These are phyloP conservation scores for Ottelia alismoides DNA, from an alignment of 106 monocot species.

Conservation along the genomic window DNA sequence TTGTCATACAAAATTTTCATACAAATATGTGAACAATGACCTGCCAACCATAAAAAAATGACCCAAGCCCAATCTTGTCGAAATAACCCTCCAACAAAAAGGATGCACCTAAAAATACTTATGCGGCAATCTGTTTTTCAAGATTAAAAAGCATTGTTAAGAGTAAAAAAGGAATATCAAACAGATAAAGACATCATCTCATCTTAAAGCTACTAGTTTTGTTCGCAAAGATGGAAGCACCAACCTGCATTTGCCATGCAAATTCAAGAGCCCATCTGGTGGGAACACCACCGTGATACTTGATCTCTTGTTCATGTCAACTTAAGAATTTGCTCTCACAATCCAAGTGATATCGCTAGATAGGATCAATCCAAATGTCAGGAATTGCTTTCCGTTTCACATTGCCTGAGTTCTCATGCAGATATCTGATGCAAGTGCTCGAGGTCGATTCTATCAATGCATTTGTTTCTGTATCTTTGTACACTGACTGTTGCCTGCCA, in stretches of 20 bases:
- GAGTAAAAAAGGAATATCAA: too few relatives aligned
- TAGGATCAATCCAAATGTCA: slow-evolving; percentile 31
- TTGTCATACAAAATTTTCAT: too few relatives aligned
- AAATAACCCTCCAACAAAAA: too few relatives aligned
- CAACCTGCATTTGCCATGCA: slow-evolving; percentile 33
- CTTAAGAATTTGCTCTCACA: neutral
- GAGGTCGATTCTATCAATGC: slow-evolving; percentile 18
- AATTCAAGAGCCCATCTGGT: neutral
- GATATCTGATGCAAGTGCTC: slow-evolving; percentile 56
- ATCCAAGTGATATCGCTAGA: neutral
- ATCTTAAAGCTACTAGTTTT: too few relatives aligned
- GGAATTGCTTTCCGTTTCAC: slow-evolving; percentile 2
- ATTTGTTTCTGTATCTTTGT: neutral
- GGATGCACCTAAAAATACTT: too few relatives aligned
- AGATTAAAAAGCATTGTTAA: too few relatives aligned
- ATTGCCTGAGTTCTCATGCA: slow-evolving; percentile 45
- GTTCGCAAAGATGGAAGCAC: too few relatives aligned
- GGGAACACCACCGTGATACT: neutral
- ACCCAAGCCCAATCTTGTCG: too few relatives aligned
- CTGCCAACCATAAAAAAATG: too few relatives aligned
- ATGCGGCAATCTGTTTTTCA: too few relatives aligned
- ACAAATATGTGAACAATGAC: too few relatives aligned
- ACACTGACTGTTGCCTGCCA: neutral
- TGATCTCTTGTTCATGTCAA: neutral
- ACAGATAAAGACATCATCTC: too few relatives aligned